Percentiles rank a stretch among this genome's conserved stretches.
These are phyloP conservation scores for Fusarium dimerum DNA, from an alignment of 2,329 filamentous ascomycete species.

Conservation along the genomic window DNA sequence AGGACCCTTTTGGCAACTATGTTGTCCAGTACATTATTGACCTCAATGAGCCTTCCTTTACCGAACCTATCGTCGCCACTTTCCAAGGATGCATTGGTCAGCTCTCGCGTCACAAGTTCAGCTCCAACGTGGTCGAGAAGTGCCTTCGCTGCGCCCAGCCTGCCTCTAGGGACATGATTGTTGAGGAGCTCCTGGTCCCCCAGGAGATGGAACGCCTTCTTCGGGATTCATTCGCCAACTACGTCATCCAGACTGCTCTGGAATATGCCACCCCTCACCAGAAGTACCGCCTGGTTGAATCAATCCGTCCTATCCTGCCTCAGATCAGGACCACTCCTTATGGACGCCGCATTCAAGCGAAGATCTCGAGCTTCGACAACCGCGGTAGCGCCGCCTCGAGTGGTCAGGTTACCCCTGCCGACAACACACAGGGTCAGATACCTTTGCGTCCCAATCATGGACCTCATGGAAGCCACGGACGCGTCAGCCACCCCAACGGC, in stretches of 20 bases:
- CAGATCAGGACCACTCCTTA: conserved; percentile 89
- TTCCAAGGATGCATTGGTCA: conserved; percentile 73
- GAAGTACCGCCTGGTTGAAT: conserved; percentile 76
- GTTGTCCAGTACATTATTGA: conserved; percentile 99
- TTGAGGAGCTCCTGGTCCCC: conserved; percentile 75
- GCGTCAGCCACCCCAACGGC: conserved; percentile 43
- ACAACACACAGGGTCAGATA: conserved; percentile 56
- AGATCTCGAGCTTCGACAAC: conserved; percentile 68
- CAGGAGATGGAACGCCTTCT: conserved; percentile 85
- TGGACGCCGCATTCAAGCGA: conserved; percentile 88
- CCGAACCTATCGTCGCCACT: conserved; percentile 79
- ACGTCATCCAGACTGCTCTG: conserved; percentile 94
- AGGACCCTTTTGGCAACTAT: conserved; percentile 98
- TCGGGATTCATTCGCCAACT: conserved; percentile 93
- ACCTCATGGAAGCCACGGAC: conserved; percentile 34
- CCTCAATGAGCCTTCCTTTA: conserved; percentile 83
- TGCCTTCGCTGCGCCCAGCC: conserved; percentile 81
- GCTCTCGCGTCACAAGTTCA: conserved; percentile 95
- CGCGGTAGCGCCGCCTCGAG: conserved; percentile 45
- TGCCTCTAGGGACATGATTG: conserved; percentile 75
- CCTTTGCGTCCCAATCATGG: conserved; percentile 41
- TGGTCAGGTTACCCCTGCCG: conserved; percentile 54
- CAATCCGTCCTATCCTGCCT: conserved; percentile 81
- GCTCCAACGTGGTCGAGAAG: conserved; percentile 98
- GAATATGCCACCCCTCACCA: conserved; percentile 76